Conservation (phyloP, 495 filamentous ascomycete genomes). For the Annulohypoxylon nitens region DNA sequence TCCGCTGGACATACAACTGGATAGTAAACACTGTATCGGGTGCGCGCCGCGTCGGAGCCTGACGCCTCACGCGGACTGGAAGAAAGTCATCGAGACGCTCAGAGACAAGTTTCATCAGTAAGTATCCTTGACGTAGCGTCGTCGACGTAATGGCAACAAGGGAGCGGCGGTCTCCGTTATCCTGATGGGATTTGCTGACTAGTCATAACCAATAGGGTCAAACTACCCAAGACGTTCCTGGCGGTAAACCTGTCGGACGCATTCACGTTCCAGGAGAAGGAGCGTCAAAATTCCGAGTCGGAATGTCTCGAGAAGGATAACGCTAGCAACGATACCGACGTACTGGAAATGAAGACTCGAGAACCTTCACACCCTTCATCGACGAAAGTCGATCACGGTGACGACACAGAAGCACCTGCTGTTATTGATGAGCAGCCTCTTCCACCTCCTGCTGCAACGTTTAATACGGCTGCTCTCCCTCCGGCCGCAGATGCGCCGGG, state of each 20-base stretch:
- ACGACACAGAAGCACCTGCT: constrained; percentile 31
- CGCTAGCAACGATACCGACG: constrained; percentile 45
- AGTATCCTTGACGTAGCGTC: constrained; percentile 53
- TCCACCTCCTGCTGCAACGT: constrained; percentile 44
- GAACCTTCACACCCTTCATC: constrained; percentile 28
- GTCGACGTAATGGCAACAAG: constrained; percentile 26
- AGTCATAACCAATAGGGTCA: constrained; percentile 71
- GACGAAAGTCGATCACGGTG: constrained; percentile 34
- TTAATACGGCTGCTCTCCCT: constrained; percentile 45
- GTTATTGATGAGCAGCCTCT: constrained; percentile 34
- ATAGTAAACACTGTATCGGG: constrained; percentile 94
- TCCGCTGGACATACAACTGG: constrained; percentile 93
- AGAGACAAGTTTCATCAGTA: constrained; percentile 95
- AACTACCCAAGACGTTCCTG: constrained; percentile 92
- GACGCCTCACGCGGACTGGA: constrained; percentile 95
- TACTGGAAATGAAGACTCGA: constrained; percentile 49
- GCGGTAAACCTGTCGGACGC: constrained; percentile 89
- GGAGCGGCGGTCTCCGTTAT: constrained; percentile 9
- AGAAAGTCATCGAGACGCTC: constrained; percentile 91
- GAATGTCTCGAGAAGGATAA: constrained; percentile 48
- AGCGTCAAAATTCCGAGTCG: constrained; percentile 55
- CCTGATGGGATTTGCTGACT: constrained; percentile 26
- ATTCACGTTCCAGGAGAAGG: constrained; percentile 67
- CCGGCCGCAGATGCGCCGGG: constrained; percentile 46
- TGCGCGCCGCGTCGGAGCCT: constrained; percentile 89